These are phyloP conservation scores for Pyrrhoderma lamaoense DNA, from an alignment of 1,284 basidiomycete species.

Conservation along the genomic window DNA sequence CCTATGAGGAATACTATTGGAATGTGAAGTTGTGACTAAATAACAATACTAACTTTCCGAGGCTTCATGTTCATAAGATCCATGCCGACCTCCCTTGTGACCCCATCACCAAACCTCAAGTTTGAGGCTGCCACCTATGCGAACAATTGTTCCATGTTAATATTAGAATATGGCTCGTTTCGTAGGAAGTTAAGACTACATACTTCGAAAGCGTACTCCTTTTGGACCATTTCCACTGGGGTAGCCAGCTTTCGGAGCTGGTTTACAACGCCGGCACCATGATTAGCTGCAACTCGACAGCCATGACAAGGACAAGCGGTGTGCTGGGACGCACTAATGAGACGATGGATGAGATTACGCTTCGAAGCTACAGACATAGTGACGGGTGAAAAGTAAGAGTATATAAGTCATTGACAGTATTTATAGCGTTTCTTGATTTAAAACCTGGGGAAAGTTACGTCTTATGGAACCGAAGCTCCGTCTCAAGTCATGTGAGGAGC, in stretches of 20 bases:
- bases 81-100: slow-evolving; percentile 89
- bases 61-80: slow-evolving; percentile 89
- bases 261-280: slow-evolving; percentile 40
- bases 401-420: too few relatives aligned
- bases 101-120: slow-evolving; percentile 83
- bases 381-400: slow-evolving; percentile 3
- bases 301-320: slow-evolving; percentile 73
- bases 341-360: slow-evolving; percentile 15
- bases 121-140: slow-evolving; percentile 83
- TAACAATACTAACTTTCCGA: slow-evolving; percentile 47
- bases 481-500: too few relatives aligned
- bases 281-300: slow-evolving; percentile 36
- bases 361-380: slow-evolving; percentile 13
- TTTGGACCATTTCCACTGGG: slow-evolving; percentile 70
- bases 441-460: too few relatives aligned
- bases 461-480: too few relatives aligned
- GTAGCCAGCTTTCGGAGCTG: slow-evolving; percentile 77
- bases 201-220: slow-evolving; percentile 96
- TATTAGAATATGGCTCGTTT: not conserved
- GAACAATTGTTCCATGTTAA: not conserved
- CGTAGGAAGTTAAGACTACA: not conserved
- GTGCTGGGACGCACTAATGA: slow-evolving; percentile 47
- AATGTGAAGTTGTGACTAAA: slow-evolving; percentile 5
- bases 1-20: slow-evolving; percentile 41
- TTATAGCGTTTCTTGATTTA: too few relatives aligned